A percentile compares a stretch with the other conserved stretches of the same genome.
These are phyloP conservation scores for Lenzites betulinus DNA, from an alignment of 768 basidiomycete species.

Conservation along the genomic window DNA sequence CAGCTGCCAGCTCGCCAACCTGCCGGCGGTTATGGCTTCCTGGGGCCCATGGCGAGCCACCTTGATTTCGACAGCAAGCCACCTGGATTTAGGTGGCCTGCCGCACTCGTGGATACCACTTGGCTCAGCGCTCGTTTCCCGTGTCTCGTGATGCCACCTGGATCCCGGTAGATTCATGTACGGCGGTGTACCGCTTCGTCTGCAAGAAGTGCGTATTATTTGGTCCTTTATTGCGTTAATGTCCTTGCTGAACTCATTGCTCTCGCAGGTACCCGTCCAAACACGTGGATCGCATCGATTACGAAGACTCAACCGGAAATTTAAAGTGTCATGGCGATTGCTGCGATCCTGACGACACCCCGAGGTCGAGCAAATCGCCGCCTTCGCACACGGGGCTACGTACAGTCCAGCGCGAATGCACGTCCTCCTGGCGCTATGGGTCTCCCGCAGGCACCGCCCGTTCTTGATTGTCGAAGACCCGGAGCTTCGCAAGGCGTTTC, in stretches of 20 bases:
- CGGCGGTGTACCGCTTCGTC: background rate
- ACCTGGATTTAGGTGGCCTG: no score
- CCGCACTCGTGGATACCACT: no score
- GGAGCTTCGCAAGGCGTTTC: slow-evolving; percentile 9
- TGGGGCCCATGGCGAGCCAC: no score
- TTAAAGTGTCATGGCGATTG: background rate
- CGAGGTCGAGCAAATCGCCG: slow-evolving; percentile 1
- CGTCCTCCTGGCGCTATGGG: slow-evolving; percentile 17
- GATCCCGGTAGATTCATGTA: no score
- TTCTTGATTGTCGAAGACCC: slow-evolving; percentile 17
- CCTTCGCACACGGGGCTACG: slow-evolving; percentile 11
- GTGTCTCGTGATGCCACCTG: no score
- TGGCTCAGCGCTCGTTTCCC: no score
- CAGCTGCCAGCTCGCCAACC: no score
- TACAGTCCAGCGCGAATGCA: slow-evolving; percentile 10
- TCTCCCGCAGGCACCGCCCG: slow-evolving; percentile 21
- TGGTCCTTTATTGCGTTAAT: background rate
- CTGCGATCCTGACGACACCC: background rate
- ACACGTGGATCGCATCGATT: background rate
- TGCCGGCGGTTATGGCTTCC: no score
- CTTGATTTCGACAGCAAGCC: no score
- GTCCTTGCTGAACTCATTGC: background rate
- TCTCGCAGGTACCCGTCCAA: background rate
- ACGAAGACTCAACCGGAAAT: slow-evolving; percentile 1
- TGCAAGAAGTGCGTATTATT: background rate